These are phyloP conservation scores for Blastocystis sp. DNA, from an alignment of 352 stramenopile species.

Conservation along the genomic window DNA sequence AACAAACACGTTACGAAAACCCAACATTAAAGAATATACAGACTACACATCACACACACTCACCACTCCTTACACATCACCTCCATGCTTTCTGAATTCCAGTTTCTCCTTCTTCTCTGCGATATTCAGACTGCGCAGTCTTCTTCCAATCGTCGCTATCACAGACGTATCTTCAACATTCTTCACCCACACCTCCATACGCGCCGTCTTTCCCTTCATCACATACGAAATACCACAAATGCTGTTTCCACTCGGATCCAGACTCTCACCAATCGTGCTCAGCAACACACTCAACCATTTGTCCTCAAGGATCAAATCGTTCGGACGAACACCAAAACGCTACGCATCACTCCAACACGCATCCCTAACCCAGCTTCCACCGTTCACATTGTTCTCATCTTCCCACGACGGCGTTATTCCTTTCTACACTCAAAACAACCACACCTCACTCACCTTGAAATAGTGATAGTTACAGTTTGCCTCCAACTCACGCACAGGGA, in stretches of 20 bases:
- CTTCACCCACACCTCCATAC: slow-evolving; percentile 17
- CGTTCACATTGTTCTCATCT: neutral
- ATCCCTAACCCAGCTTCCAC: neutral
- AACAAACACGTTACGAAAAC: neutral
- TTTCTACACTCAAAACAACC: neutral
- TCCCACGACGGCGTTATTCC: slow-evolving; percentile 2
- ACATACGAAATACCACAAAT: neutral
- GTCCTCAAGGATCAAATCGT: neutral
- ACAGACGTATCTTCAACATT: neutral
- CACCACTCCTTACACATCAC: neutral
- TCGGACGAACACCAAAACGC: neutral
- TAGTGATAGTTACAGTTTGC: neutral
- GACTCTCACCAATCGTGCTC: neutral
- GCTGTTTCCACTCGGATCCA: neutral
- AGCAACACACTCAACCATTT: neutral
- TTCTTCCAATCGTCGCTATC: neutral
- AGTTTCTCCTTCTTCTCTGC: slow-evolving; percentile 13
- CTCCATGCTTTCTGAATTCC: slow-evolving; percentile 25
- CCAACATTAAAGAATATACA: neutral
- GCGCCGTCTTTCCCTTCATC: neutral
- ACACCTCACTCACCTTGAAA: neutral
- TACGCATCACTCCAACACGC: neutral
- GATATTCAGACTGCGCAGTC: neutral
- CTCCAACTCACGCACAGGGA: neutral
- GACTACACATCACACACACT: neutral